phyloP scores from a whole-genome alignment of 1,284 basidiomycete genomes.

The Hypsizygus ulmarius region DNA sequence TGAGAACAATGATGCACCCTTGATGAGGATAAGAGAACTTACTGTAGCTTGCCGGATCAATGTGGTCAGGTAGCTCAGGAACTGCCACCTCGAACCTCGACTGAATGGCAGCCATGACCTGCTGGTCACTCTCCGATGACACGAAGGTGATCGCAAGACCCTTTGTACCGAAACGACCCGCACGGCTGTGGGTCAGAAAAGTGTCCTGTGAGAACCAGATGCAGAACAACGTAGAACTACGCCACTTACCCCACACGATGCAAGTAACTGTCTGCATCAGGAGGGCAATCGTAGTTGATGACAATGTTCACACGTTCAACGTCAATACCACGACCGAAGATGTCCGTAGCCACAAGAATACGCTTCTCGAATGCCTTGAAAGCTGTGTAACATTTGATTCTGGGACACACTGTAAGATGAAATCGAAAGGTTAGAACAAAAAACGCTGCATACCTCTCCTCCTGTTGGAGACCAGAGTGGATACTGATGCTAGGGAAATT shows the following conservation, averaged over 20 bases:
- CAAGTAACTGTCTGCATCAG: constrained; percentile 96
- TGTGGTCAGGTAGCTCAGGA: constrained; percentile 88
- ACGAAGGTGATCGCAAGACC: constrained; percentile 99
- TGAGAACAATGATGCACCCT: not conserved
- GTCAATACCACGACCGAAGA: constrained; percentile 96
- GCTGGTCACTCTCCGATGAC: constrained; percentile 86
- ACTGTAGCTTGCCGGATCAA: constrained; percentile 89
- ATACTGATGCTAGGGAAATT: constrained; percentile 99
- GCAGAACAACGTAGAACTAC: not conserved
- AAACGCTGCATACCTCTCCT: constrained; percentile 79
- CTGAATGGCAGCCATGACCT: constrained; percentile 92
- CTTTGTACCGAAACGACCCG: constrained; percentile 98
- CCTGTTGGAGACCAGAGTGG: constrained; percentile 91
- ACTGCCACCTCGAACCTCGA: constrained; percentile 92
- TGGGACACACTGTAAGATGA: constrained; percentile 28
- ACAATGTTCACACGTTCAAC: constrained; percentile 98
- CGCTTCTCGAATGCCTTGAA: constrained; percentile 99
- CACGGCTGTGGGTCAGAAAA: constrained; percentile 58
- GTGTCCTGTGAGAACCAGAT: constrained; percentile 8
- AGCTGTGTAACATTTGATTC: constrained; percentile 95
- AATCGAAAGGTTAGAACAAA: constrained; percentile 12
- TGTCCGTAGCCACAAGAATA: constrained; percentile 96
- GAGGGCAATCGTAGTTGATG: constrained; percentile 93
- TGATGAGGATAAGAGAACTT: constrained; percentile 32
- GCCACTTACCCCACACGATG: constrained; percentile 90